Evolutionary conservation across 345 rosid genomes (phyloP).

Genomic region (Citrus inodora): DNA sequence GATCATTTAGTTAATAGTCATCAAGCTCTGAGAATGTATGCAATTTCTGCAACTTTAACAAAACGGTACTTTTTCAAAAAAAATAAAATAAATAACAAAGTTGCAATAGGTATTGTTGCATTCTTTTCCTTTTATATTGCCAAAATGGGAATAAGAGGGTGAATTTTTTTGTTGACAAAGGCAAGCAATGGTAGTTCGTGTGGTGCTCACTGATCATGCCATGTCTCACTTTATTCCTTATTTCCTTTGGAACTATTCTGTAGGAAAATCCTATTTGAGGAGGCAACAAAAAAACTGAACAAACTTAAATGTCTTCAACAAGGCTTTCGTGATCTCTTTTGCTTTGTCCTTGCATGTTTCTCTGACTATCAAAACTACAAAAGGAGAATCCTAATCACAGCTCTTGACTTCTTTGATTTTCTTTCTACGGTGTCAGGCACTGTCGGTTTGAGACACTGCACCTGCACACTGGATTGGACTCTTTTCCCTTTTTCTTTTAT

Average conservation of each 20-base stretch:
- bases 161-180: neutral
- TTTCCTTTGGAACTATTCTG: neutral
- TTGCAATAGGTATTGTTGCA: too few relatives aligned
- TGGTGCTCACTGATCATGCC: neutral
- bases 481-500: neutral
- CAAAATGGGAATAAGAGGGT: neutral
- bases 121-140: neutral
- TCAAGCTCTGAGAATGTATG: neutral
- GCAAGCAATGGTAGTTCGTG: neutral
- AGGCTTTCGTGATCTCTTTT: neutral
- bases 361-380: neutral
- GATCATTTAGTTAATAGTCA: neutral
- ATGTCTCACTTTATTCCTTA: neutral
- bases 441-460: constrained; percentile 13
- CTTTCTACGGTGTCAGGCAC: too few relatives aligned
- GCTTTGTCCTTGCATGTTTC: neutral
- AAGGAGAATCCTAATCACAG: neutral
- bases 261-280: neutral
- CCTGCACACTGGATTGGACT: neutral
- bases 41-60: neutral
- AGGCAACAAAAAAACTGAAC: constrained; percentile 8
- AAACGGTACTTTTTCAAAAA: too few relatives aligned
- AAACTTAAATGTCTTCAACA: constrained; percentile 3
- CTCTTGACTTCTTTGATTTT: neutral
- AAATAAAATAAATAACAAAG: too few relatives aligned